Evolutionary conservation across 2,329 filamentous ascomycete genomes (phyloP).

Genomic region (Bipolaris oryzae): DNA sequence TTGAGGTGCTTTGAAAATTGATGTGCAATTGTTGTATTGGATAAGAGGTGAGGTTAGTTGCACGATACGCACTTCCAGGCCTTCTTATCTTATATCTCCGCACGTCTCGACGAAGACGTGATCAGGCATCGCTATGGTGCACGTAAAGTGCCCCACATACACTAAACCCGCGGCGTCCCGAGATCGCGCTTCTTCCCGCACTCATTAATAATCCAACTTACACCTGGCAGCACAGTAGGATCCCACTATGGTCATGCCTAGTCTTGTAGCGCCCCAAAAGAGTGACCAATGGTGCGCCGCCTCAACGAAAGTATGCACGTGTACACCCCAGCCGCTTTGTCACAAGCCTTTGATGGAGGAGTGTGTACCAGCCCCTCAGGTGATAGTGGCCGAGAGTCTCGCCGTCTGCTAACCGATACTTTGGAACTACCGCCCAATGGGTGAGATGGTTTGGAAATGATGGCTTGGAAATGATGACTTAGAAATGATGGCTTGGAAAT

Average conservation of each 20-base stretch:
- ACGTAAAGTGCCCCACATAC: constrained; percentile 14
- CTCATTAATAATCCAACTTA: constrained; percentile 2
- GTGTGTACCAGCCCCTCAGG: not conserved
- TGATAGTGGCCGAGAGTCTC: not conserved
- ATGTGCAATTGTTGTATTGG: not conserved
- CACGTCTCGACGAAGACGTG: constrained; percentile 15
- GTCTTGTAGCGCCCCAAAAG: not conserved
- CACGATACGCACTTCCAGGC: not conserved
- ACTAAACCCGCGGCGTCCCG: constrained; percentile 5
- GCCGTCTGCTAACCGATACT: not conserved
- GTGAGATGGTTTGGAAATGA: not conserved
- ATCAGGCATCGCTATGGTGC: constrained; percentile 8
- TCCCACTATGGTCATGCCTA: not conserved
- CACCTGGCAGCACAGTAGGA: not conserved
- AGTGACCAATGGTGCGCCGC: not conserved
- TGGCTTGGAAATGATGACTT: not conserved
- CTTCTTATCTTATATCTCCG: constrained; percentile 9
- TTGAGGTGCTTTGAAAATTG: not conserved
- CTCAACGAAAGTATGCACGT: not conserved
- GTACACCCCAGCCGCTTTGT: not conserved
- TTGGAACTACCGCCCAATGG: not conserved
- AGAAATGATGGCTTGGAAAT: constrained; percentile 1
- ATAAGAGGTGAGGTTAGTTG: not conserved
- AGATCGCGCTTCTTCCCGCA: not conserved
- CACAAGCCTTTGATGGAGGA: constrained; percentile 1